Base-by-base conservation (phyloP, 352 stramenopile genomes). In the Thraustochytrium striatum region DNA sequence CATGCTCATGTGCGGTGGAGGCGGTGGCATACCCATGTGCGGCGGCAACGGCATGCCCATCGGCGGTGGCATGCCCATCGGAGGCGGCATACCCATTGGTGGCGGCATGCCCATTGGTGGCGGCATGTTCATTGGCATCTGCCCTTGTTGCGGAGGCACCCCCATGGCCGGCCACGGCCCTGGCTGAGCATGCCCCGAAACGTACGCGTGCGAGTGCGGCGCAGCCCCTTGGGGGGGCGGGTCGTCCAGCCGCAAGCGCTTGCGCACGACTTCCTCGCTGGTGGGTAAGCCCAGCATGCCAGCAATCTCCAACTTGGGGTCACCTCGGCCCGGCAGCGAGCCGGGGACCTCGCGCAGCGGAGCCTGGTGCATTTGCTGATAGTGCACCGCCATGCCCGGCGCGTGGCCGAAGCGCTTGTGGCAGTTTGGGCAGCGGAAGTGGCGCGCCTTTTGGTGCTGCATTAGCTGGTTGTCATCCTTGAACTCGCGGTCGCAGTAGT, bases 401-500 rank as follows among this genome's bases (percentile, higher is more conserved):
- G 70, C 70, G 50, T 39, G 79, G 19, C 79, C 53, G 58, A 80
- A 80, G 21, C 58, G 50, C 8, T 38, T 52, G 5, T 28, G 57
- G 57, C 70, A 80, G 8, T 28, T 21, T 9, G 25, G 21, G 70
- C 70, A 80, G 19, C 58, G 61, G 86, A 96, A 95, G 75, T 96
- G 91, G 7, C 90, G 89, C 75, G 89, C 89, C 82, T 96, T 96
- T 85, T 96, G 91, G 83, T 96, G 91, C 86, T 94, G 88, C 78
- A 96, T 95, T 59, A 96, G 73, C 32, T 93, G 88, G 78, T 75
- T 58, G 43, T 50, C 65, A 25, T 43, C 52, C 13, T 68, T 13
- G n/a, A 19, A 38, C 36, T 35, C 32, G 59, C 59, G 59, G 41
- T 70, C 41, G 59, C 53, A 70, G 30, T 70, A 38, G 53, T 53